Evolutionary conservation across 768 basidiomycete species (phyloP).

Genomic region (Punctularia strigosozonata): DNA sequence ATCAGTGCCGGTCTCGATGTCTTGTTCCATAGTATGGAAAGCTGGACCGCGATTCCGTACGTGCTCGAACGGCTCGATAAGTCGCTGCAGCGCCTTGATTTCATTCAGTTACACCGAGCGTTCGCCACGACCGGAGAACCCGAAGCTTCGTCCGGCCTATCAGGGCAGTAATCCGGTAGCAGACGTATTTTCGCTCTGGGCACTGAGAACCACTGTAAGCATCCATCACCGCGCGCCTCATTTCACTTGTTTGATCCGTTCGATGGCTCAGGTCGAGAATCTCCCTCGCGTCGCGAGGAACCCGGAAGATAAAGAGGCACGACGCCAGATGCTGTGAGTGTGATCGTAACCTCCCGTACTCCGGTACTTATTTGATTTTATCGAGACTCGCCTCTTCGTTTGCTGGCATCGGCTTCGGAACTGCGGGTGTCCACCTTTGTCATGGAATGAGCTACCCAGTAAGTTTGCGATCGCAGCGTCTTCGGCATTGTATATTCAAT

Average conservation of each 20-base stretch:
- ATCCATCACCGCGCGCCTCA: too few species aligned
- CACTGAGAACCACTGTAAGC: slow-evolving; percentile 80
- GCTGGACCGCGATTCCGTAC: slow-evolving; percentile 88
- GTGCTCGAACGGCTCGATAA: slow-evolving; percentile 15
- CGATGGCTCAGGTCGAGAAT: slow-evolving; percentile 75
- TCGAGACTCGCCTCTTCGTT: slow-evolving; percentile 80
- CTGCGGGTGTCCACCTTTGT: slow-evolving; percentile 85
- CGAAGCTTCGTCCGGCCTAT: slow-evolving; percentile 83
- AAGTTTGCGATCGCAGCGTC: slow-evolving; percentile 18
- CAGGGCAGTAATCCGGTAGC: slow-evolving; percentile 92
- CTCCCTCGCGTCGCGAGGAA: slow-evolving; percentile 81
- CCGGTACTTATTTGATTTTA: not conserved
- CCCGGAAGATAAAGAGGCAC: slow-evolving; percentile 68
- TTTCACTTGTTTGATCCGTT: too few species aligned
- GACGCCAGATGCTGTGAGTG: slow-evolving; percentile 80
- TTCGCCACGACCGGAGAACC: slow-evolving; percentile 80
- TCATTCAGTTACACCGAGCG: slow-evolving; percentile 73
- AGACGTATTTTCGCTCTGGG: slow-evolving; percentile 95
- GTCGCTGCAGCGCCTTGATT: slow-evolving; percentile 4
- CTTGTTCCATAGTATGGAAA: slow-evolving; percentile 92
- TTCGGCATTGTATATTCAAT: too few species aligned
- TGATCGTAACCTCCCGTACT: not conserved
- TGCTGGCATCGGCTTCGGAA: slow-evolving; percentile 92
- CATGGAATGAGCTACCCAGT: slow-evolving; percentile 88
- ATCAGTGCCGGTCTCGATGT: slow-evolving; percentile 94